Evolutionary conservation across 202 grass and related monocot genomes (phyloP).

Genomic region (Tripidium arundinaceum): DNA sequence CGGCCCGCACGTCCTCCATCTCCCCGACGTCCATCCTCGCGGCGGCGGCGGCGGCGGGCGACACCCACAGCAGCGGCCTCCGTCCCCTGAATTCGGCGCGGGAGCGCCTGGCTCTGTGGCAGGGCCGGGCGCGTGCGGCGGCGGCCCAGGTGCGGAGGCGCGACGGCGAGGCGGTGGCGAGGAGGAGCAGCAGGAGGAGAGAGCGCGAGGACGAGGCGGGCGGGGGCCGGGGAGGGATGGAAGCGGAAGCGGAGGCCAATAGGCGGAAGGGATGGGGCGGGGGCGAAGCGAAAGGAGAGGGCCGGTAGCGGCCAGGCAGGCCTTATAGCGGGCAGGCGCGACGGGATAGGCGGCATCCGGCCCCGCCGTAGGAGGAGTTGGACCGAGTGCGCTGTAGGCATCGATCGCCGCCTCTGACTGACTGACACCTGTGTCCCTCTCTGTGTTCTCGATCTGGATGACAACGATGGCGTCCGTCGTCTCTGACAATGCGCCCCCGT

Average conservation of each 20-base stretch:
- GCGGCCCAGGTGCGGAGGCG: too few relatives aligned
- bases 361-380: too few relatives aligned
- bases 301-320: not conserved
- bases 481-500: not conserved
- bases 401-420: not conserved
- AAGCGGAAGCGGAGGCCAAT: not conserved
- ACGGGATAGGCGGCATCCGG: not conserved
- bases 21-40: slow-evolving; percentile 19
- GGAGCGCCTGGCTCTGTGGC: not conserved
- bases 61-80: not conserved
- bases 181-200: not conserved
- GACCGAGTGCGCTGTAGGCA: not conserved
- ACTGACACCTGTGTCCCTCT: not conserved
- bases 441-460: not conserved
- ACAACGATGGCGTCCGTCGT: not conserved
- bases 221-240: not conserved
- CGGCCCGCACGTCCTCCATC: slow-evolving; percentile 44
- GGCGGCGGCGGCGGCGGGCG: not conserved
- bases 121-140: too few relatives aligned
- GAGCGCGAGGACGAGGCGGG: not conserved
- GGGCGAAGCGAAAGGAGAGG: not conserved
- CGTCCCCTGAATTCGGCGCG: not conserved
- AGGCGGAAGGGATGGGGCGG: not conserved
- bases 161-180: too few relatives aligned
- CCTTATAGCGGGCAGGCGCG: not conserved